A percentile compares a stretch with the other conserved stretches of the same genome.
Evolutionary conservation across 768 basidiomycete genomes (phyloP).

Genomic region (Suillus paluster): DNA sequence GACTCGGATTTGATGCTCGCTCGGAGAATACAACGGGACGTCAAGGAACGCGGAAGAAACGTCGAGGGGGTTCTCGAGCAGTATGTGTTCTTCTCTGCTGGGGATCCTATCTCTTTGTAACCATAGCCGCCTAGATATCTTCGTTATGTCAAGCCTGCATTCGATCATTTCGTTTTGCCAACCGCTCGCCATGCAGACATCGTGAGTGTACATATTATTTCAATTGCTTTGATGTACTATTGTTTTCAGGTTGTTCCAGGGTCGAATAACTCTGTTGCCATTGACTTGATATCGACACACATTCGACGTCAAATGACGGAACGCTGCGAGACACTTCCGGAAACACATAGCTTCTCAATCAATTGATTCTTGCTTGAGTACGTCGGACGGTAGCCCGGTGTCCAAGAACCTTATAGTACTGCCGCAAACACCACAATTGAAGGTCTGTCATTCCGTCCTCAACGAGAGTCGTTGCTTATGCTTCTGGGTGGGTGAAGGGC

Average conservation of each 20-base stretch:
- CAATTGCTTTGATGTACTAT: background rate
- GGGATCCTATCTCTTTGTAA: conserved; percentile 1
- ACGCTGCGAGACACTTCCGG: conserved; percentile 73
- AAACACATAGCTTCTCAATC: conserved; percentile 66
- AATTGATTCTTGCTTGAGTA: conserved; percentile 38
- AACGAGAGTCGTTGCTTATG: background rate
- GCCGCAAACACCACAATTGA: conserved; percentile 79
- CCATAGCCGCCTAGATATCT: conserved; percentile 63
- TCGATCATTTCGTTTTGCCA: conserved; percentile 92
- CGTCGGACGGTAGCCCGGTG: conserved; percentile 44
- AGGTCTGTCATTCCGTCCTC: conserved; percentile 47
- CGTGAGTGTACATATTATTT: conserved; percentile 42
- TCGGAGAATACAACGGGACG: conserved; percentile 85
- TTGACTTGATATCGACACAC: conserved; percentile 92
- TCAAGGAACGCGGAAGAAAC: conserved; percentile 83
- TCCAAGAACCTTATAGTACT: conserved; percentile 66
- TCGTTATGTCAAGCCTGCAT: conserved; percentile 93
- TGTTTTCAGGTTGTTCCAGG: conserved; percentile 91
- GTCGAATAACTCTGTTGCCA: conserved; percentile 84
- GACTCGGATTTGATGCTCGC: conserved; percentile 98
- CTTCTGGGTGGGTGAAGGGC: conserved; percentile 55
- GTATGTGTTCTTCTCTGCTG: conserved; percentile 42
- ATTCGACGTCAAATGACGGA: conserved; percentile 83
- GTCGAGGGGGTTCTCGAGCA: conserved; percentile 91
- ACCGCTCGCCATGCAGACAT: conserved; percentile 90